Conservation (phyloP, 495 filamentous ascomycete genomes). For the Cladorrhinum samala region DNA sequence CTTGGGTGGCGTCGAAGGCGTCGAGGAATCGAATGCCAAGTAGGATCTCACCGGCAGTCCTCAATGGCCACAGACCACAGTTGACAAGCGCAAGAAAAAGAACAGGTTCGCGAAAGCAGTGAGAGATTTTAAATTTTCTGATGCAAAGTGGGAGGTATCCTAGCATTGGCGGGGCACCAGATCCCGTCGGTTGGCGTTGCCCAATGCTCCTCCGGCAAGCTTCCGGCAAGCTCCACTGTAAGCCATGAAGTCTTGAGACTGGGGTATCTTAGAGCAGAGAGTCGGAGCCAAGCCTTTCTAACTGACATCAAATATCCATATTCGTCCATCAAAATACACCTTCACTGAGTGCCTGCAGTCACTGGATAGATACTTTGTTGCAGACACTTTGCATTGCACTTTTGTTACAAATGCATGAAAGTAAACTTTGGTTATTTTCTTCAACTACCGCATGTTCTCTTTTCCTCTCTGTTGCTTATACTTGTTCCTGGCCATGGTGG, state of each 20-base stretch:
- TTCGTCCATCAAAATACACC: no score
- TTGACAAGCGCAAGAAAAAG: not conserved
- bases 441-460: no score
- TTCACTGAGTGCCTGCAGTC: no score
- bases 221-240: not conserved
- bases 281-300: no score
- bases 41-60: not conserved
- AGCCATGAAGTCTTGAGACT: not conserved
- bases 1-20: constrained; percentile 19
- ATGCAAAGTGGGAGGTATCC: constrained; percentile 16
- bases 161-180: constrained; percentile 1
- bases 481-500: no score
- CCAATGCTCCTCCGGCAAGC: not conserved
- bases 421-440: no score
- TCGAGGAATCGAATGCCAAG: not conserved
- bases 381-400: no score
- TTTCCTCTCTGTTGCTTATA: no score
- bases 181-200: not conserved
- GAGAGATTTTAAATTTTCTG: constrained; percentile 21
- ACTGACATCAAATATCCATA: no score
- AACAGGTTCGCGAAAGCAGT: constrained; percentile 5
- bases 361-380: no score
- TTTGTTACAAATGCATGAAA: no score
- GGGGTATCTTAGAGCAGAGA: not conserved
- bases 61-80: not conserved